phyloP scores from a whole-genome alignment of 331 rosid genomes.

The Ulmus americana region DNA sequence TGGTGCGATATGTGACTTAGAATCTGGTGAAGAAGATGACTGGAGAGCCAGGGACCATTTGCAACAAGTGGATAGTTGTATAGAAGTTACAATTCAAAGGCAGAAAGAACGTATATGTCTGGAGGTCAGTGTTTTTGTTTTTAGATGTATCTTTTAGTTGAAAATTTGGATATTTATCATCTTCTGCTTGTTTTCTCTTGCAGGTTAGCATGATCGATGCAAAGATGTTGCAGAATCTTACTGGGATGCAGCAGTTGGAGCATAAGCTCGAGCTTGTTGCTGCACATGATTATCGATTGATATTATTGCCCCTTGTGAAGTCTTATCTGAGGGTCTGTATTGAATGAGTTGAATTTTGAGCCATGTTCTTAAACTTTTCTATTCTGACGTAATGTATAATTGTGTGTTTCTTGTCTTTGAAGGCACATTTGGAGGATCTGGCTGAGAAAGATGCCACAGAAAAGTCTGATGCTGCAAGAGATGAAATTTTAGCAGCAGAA shows the following conservation, averaged over 20 bases:
- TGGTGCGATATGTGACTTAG: constrained; percentile 66
- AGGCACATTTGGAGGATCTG: constrained; percentile 83
- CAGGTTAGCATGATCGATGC: constrained; percentile 92
- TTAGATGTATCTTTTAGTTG: constrained; percentile 7
- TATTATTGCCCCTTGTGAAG: constrained; percentile 79
- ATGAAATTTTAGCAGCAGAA: constrained; percentile 97
- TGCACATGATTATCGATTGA: constrained; percentile 65
- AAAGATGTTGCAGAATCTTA: constrained; percentile 56
- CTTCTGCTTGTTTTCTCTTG: constrained; percentile 31
- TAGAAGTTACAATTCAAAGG: constrained; percentile 79
- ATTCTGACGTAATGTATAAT: constrained; percentile 9
- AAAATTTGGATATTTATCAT: constrained; percentile 15
- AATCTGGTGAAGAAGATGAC: constrained; percentile 77
- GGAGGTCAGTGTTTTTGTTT: constrained; percentile 56
- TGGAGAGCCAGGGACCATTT: constrained; percentile 82
- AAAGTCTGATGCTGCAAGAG: constrained; percentile 92
- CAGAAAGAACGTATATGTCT: constrained; percentile 72
- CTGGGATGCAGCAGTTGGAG: constrained; percentile 82
- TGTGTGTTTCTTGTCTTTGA: constrained; percentile 14
- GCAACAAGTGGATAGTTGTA: constrained; percentile 69
- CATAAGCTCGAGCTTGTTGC: constrained; percentile 73
- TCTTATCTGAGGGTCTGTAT: constrained; percentile 79
- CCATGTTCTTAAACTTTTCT: constrained; percentile 12
- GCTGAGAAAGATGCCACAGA: constrained; percentile 93
- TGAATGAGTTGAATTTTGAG: constrained; percentile 22